A percentile compares a stretch with the other conserved stretches of the same genome.
phyloP scores from a whole-genome alignment of 129 eudicot species.

The Artemisia annua region DNA sequence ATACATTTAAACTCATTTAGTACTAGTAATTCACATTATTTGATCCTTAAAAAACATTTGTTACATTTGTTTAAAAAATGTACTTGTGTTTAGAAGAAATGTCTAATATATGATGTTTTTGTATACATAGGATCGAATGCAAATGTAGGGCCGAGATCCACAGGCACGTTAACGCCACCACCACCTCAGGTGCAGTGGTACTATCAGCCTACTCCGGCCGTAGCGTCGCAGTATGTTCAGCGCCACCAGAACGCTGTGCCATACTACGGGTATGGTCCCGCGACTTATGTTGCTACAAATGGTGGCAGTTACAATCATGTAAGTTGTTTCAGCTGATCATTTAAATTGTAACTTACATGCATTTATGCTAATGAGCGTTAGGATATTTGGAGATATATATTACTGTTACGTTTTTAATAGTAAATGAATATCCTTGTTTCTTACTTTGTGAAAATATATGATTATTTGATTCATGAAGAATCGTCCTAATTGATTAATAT shows the following conservation, averaged over 20 bases:
- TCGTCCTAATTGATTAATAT: too few relatives aligned
- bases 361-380: constrained; percentile 7
- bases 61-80: too few relatives aligned
- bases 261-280: constrained; percentile 58
- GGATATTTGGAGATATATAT: background rate
- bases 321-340: constrained; percentile 24
- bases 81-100: too few relatives aligned
- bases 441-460: too few relatives aligned
- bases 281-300: constrained; percentile 44
- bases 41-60: too few relatives aligned
- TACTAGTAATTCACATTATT: too few relatives aligned
- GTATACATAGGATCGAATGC: constrained; percentile 35
- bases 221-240: constrained; percentile 35
- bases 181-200: constrained; percentile 70
- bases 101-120: background rate
- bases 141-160: constrained; percentile 48
- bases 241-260: constrained; percentile 53
- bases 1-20: too few relatives aligned
- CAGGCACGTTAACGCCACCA: constrained; percentile 37
- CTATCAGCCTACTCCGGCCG: constrained; percentile 48
- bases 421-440: too few relatives aligned
- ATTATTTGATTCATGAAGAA: too few relatives aligned
- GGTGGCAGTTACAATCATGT: constrained; percentile 63
- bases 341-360: background rate
- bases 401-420: background rate